phyloP scores from a whole-genome alignment of 2,329 filamentous ascomycete genomes.

The Paradendryphiella salina region DNA sequence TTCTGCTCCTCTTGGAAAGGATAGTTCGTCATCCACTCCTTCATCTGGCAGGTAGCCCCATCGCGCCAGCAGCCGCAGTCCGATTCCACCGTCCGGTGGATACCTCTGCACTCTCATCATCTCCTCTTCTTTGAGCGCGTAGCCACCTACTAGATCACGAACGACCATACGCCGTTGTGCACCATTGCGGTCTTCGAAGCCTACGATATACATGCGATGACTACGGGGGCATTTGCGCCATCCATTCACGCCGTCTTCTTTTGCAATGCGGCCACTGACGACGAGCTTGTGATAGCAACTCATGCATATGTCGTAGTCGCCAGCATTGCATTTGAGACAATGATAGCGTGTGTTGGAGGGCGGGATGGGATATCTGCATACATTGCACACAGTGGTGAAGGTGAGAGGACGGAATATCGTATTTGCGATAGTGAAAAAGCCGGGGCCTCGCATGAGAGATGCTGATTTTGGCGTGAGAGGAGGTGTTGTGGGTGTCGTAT shows the following conservation, averaged over 20 bases:
- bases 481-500: slow-evolving; percentile 40
- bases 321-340: slow-evolving; percentile 74
- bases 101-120: slow-evolving; percentile 49
- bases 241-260: slow-evolving; percentile 75
- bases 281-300: slow-evolving; percentile 75
- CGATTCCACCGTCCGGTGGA: slow-evolving; percentile 76
- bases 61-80: slow-evolving; percentile 63
- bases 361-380: slow-evolving; percentile 73
- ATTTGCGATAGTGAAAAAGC: slow-evolving; percentile 41
- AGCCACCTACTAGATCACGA: slow-evolving; percentile 76
- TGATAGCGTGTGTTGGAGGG: slow-evolving; percentile 74
- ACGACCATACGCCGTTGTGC: slow-evolving; percentile 70
- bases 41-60: slow-evolving; percentile 79
- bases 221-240: slow-evolving; percentile 81
- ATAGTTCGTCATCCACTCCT: slow-evolving; percentile 70
- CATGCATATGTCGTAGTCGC: slow-evolving; percentile 86
- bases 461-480: slow-evolving; percentile 49
- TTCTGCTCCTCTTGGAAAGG: slow-evolving; percentile 82
- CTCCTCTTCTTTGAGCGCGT: slow-evolving; percentile 65
- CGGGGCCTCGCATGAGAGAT: slow-evolving; percentile 47
- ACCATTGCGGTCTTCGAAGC: slow-evolving; percentile 69
- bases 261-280: slow-evolving; percentile 64
- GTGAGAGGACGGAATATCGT: slow-evolving; percentile 65
- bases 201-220: slow-evolving; percentile 82
- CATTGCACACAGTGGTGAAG: slow-evolving; percentile 76